phyloP scores from a whole-genome alignment of 2,329 filamentous ascomycete genomes.

The Aureobasidium sp. region DNA sequence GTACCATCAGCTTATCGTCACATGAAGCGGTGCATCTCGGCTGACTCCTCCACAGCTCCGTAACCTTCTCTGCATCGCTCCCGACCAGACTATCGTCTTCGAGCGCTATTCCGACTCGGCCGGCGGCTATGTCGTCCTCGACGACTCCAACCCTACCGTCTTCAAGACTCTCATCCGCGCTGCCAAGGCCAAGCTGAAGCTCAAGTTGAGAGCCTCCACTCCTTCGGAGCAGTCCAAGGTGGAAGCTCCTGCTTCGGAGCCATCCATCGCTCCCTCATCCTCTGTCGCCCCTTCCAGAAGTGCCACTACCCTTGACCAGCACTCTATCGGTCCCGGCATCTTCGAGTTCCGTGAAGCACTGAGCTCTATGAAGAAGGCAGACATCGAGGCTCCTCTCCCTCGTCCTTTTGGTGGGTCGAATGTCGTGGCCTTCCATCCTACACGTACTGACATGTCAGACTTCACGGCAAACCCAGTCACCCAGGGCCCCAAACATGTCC shows the following conservation, averaged over 20 bases:
- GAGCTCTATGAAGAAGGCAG: slow-evolving; percentile 18
- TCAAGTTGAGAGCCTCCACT: slow-evolving; percentile 59
- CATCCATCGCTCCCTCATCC: slow-evolving; percentile 18
- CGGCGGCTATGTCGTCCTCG: slow-evolving; percentile 67
- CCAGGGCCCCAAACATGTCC: not conserved
- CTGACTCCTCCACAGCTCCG: slow-evolving; percentile 50
- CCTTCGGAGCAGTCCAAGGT: slow-evolving; percentile 13
- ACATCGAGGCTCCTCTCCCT: slow-evolving; percentile 33
- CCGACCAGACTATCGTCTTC: slow-evolving; percentile 56
- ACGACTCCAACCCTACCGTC: slow-evolving; percentile 66
- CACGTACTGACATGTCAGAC: slow-evolving; percentile 9
- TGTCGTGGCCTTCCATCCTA: not conserved
- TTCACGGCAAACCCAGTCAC: slow-evolving; percentile 18
- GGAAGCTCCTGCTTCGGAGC: slow-evolving; percentile 6
- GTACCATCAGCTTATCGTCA: slow-evolving; percentile 37
- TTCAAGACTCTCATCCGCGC: slow-evolving; percentile 97
- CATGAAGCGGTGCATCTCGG: not conserved
- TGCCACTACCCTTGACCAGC: slow-evolving; percentile 15
- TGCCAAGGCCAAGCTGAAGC: slow-evolving; percentile 95
- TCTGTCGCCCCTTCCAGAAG: slow-evolving; percentile 20
- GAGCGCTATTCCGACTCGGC: slow-evolving; percentile 96
- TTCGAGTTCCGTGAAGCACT: slow-evolving; percentile 30
- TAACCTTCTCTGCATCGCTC: slow-evolving; percentile 54
- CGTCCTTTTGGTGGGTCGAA: slow-evolving; percentile 25
- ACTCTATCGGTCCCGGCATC: slow-evolving; percentile 28